Conservation (phyloP, 78 protist genomes). For the Dictyostelium brefeldianum region DNA sequence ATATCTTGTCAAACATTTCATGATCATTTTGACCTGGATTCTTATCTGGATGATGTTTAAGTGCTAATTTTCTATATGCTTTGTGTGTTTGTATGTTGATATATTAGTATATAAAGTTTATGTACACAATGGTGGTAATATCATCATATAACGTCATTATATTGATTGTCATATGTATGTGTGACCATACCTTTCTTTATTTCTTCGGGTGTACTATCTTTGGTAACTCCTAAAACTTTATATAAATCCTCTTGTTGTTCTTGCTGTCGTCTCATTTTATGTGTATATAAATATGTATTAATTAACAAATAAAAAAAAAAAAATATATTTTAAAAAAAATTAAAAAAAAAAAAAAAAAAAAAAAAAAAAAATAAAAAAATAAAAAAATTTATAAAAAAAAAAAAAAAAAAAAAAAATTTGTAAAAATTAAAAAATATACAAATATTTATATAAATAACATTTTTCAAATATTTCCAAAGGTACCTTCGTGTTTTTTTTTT, state of each 20-base stretch:
- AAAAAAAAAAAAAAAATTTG: too few species aligned
- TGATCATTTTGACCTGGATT: conserved; percentile 40
- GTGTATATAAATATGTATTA: background rate
- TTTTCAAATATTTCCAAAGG: too few species aligned
- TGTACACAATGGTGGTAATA: too few species aligned
- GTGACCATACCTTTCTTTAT: conserved; percentile 67
- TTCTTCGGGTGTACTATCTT: conserved; percentile 59
- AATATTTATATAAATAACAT: too few species aligned
- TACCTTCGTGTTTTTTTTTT: too few species aligned
- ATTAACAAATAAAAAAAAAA: background rate
- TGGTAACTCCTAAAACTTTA: conserved; percentile 79
- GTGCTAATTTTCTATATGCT: conserved; percentile 57
- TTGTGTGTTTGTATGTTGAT: too few species aligned
- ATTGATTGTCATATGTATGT: too few species aligned
- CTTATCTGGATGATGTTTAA: conserved; percentile 79
- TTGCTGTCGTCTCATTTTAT: background rate
- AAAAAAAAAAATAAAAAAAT: too few species aligned
- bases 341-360: background rate
- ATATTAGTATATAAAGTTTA: too few species aligned
- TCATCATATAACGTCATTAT: too few species aligned
- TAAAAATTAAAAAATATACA: too few species aligned
- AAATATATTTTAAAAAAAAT: background rate
- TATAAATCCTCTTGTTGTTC: conserved; percentile 68
- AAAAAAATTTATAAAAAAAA: too few species aligned
- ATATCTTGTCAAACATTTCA: conserved; percentile 54